phyloP scores from a whole-genome alignment of 306 rosid species.

The Arachis hypogaea region DNA sequence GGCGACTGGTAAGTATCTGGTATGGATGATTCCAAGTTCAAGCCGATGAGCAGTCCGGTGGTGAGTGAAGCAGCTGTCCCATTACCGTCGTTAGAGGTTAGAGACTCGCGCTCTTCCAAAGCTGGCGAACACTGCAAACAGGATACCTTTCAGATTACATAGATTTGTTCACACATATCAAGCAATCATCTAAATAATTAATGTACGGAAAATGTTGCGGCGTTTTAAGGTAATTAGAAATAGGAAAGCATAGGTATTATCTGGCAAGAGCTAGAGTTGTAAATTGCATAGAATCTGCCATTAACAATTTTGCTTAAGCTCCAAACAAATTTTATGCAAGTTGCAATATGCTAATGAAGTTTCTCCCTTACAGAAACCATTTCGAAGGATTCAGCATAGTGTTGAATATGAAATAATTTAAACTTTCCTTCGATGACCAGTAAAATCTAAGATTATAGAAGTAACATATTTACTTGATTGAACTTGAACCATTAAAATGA shows the following conservation, averaged over 20 bases:
- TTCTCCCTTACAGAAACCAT: background rate
- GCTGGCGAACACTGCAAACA: constrained; percentile 66
- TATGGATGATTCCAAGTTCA: constrained; percentile 57
- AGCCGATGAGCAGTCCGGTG: constrained; percentile 60
- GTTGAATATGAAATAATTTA: background rate
- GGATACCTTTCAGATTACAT: constrained; percentile 23
- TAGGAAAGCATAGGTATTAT: constrained; percentile 1
- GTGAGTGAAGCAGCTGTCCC: constrained; percentile 47
- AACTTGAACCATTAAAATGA: constrained; percentile 19
- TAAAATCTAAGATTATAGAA: constrained; percentile 11
- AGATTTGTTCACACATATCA: constrained; percentile 12
- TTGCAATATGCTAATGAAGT: constrained; percentile 29
- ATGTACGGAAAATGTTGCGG: background rate
- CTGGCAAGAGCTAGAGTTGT: background rate
- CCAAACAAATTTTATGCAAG: constrained; percentile 24
- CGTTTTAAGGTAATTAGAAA: constrained; percentile 5
- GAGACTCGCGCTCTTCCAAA: constrained; percentile 62
- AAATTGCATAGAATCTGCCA: constrained; percentile 11
- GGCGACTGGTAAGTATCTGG: constrained; percentile 83
- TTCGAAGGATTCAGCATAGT: constrained; percentile 5
- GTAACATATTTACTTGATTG: constrained; percentile 13
- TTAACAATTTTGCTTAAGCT: constrained; percentile 12
- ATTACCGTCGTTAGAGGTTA: constrained; percentile 49
- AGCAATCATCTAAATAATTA: background rate
- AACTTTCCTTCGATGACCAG: constrained; percentile 8